Conservation (phyloP, 2,329 filamentous ascomycete genomes). For the Diaporthe longicolla region DNA sequence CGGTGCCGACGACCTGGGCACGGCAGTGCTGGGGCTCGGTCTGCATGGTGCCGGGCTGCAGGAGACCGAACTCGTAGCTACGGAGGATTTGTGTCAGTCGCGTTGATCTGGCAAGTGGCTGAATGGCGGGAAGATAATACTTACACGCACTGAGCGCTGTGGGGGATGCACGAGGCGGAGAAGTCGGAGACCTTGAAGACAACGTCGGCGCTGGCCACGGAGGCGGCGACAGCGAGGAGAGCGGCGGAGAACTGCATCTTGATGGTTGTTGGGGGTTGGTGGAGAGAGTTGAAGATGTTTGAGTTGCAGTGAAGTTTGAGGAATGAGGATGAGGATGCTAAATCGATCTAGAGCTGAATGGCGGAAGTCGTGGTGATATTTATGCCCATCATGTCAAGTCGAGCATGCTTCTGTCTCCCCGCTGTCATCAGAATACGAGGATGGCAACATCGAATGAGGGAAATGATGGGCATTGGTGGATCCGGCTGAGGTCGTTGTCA, state of each 20-base stretch:
- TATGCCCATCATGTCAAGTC: conserved; percentile 1
- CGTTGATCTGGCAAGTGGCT: neutral
- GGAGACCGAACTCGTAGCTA: conserved; percentile 37
- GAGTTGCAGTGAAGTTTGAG: conserved; percentile 13
- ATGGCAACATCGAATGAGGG: conserved; percentile 10
- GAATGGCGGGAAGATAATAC: neutral
- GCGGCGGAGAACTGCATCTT: conserved; percentile 42
- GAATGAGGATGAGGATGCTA: conserved; percentile 18
- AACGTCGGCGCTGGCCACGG: conserved; percentile 24
- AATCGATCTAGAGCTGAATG: neutral
- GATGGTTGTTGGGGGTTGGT: conserved; percentile 36
- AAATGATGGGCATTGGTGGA: conserved; percentile 15
- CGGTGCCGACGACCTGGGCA: neutral
- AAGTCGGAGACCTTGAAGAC: conserved; percentile 36
- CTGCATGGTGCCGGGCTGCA: conserved; percentile 24
- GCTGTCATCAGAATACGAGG: neutral
- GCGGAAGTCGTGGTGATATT: conserved; percentile 18
- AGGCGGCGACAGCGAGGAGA: conserved; percentile 39
- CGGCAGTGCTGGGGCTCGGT: conserved; percentile 32
- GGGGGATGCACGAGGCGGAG: conserved; percentile 36
- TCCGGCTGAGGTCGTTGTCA: conserved; percentile 21
- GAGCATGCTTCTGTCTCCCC: neutral
- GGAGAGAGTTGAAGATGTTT: neutral
- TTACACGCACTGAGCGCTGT: conserved; percentile 40
- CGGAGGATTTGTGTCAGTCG: neutral